Evolutionary conservation across 768 basidiomycete genomes (phyloP), one percentile per base, ranked within the genome.

Genomic region (Lactarius evosmus): DNA sequence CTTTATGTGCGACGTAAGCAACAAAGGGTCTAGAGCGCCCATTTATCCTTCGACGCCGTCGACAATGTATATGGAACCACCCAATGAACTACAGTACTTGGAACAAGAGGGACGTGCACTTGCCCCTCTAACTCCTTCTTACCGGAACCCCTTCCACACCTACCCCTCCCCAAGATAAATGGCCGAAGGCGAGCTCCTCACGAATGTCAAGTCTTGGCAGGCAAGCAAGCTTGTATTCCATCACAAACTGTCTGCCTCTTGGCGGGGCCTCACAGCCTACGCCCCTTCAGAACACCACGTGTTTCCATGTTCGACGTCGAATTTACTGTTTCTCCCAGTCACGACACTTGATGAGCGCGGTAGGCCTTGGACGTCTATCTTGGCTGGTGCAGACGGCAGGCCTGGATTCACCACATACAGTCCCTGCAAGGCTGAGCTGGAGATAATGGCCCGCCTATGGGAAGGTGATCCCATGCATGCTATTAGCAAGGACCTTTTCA

Each of bases 331-430:
- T 67, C 73, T 87, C 19, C 84, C 84, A 5, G 69, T 85, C 11
- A 79, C 82, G n/a, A 81, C 81, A 2, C 71, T 87, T 25, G 86
- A 87, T 67, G 72, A 71, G 3, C 63, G 67, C 4, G 78, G 76
- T 1, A 75, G 85, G 4, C 86, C 86, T 2, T 88, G 86, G 86
- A 76, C 80, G 3, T 85, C 83, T 2, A 78, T 87, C 34, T 74
- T 86, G 7, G 77, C 82, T 0, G 80, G 77, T 6, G 60, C 66
- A 16, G 75, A 77, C 38, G 85, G 83, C 4, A 66, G 73, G 44
- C 75, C 77, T 19, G 83, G 82, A 1, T 86, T 84, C 66, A 70
- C 83, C 46, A 61, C 70, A 46, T 68, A 74, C 46, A 53, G 60
- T 30, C 73, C 77, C 25, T 68, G 68, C 44, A 70, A 80, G 67